Evolutionary conservation across 805 yeast species (phyloP).

Genomic region (Ogataea paradorogensis): DNA sequence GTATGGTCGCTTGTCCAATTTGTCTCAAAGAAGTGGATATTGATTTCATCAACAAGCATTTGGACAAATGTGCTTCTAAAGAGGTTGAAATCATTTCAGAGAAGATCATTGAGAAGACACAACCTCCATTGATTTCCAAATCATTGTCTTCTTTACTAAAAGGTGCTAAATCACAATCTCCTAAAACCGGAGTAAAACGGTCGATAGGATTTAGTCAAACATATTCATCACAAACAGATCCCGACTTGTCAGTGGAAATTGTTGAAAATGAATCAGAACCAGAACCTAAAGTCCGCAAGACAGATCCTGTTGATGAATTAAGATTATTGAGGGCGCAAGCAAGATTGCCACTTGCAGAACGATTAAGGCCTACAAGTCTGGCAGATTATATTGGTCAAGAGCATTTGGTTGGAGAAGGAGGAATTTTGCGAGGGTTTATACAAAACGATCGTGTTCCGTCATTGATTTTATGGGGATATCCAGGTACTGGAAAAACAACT

Average conservation of each 20-base stretch:
- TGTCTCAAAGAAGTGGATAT: constrained; percentile 30
- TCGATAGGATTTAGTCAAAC: constrained; percentile 7
- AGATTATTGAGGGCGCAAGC: constrained; percentile 21
- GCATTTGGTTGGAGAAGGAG: constrained; percentile 66
- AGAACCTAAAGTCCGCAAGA: constrained; percentile 6
- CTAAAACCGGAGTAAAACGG: constrained; percentile 11
- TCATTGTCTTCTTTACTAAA: constrained; percentile 17
- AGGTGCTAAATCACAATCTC: constrained; percentile 10
- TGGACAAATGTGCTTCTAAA: constrained; percentile 30
- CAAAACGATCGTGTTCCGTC: constrained; percentile 72
- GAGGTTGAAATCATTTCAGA: constrained; percentile 3
- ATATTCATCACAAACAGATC: constrained; percentile 2
- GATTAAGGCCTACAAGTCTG: constrained; percentile 71
- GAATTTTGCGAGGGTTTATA: constrained; percentile 65
- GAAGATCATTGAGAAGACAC: constrained; percentile 2
- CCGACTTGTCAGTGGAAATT: constrained; percentile 3
- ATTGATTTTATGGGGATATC: constrained; percentile 90
- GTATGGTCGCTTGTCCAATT: constrained; percentile 37
- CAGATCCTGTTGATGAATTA: constrained; percentile 19
- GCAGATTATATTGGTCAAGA: constrained; percentile 81
- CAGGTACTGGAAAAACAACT: constrained; percentile 94
- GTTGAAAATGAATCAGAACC: constrained; percentile 5
- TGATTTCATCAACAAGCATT: constrained; percentile 33
- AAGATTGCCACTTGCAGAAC: constrained; percentile 64
- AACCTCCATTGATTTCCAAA: constrained; percentile 2